Evolutionary conservation across 768 basidiomycete species (phyloP), one percentile per base, ranked within the genome.

Genomic region (Lactarius sp.): DNA sequence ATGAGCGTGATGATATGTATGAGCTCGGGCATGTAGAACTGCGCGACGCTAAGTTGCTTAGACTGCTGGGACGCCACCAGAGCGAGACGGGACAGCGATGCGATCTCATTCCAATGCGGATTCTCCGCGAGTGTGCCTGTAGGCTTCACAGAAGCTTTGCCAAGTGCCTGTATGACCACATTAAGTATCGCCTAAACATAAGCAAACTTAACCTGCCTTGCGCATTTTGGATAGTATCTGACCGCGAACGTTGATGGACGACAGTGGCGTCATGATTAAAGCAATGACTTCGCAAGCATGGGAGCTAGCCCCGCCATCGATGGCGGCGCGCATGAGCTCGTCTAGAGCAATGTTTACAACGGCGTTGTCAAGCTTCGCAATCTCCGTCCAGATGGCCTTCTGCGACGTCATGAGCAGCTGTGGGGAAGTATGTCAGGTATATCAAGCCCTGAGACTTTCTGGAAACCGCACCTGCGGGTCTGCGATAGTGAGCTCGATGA

Each of bases 1-100:
- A 89, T 78, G n/a, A 95, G 77, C 6, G 87, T 86, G 65, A 92
- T 83, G 44, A 92, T 77, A 72, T 97, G 92, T 50, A 87, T 78
- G 37, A 90, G 78, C 72, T 97, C 94, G 0, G 94, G 89, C 4
- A 94, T 81, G 70, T 86, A 94, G 33, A 94, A 77, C 68, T 92
- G 89, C 56, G 83, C 84, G 65, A 87, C 85, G 13, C 80, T 79
- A 2, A 83, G 77, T 37, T 86, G 81, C 52, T 81, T 82, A 0
- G 84, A 80, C 52, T 86, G 83, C 65, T 90, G 86, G 56, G 86
- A 83, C 20, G 90, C 83, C 10, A 87, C 80, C 12, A 91, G 80
- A 47, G 83, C 79, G n/a, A 96, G 80, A 5, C 92, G 86, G 44
- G 88, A 79, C 42, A 95, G 77, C 1, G 87, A 87, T 0, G 90